These are phyloP conservation scores for Hamigera avellanea DNA, from an alignment of 495 filamentous ascomycete species.

Conservation along the genomic window DNA sequence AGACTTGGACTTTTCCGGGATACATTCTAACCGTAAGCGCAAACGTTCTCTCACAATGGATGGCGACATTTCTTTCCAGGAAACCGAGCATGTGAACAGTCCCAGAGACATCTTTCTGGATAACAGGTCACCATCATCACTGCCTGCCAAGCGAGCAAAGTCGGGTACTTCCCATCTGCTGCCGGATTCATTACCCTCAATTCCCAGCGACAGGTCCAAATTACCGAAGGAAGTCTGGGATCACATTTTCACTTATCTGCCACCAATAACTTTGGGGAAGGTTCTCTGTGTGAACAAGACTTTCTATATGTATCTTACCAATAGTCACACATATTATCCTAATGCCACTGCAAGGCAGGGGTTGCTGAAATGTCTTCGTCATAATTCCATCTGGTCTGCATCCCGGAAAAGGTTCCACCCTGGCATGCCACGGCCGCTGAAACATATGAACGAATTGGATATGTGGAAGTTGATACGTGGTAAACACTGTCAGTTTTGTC, in stretches of 20 bases:
- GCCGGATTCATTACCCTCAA: background rate
- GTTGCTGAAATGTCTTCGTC: constrained; percentile 18
- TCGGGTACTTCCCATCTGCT: background rate
- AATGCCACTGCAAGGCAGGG: constrained; percentile 7
- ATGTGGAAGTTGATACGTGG: constrained; percentile 37
- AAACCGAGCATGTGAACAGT: too few relatives aligned
- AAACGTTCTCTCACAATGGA: too few relatives aligned
- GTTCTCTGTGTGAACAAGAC: constrained; percentile 17
- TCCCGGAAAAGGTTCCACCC: constrained; percentile 27
- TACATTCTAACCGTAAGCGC: too few relatives aligned
- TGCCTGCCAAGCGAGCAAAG: background rate
- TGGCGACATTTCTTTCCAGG: too few relatives aligned
- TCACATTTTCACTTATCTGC: constrained; percentile 19
- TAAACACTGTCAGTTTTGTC: constrained; percentile 34
- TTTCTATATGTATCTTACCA: constrained; percentile 23
- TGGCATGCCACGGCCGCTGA: constrained; percentile 34
- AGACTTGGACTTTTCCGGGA: too few relatives aligned
- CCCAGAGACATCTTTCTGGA: too few relatives aligned
- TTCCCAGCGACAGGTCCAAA: constrained; percentile 7
- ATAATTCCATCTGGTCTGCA: constrained; percentile 34
- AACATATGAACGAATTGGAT: constrained; percentile 26
- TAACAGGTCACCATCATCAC: too few relatives aligned
- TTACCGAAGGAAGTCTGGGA: constrained; percentile 23
- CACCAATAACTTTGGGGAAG: constrained; percentile 17
- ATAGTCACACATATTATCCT: constrained; percentile 9